A percentile compares a stretch with the other conserved stretches of the same genome.
Conservation (phyloP, 257 asterid species). For the Verbena officinalis region DNA sequence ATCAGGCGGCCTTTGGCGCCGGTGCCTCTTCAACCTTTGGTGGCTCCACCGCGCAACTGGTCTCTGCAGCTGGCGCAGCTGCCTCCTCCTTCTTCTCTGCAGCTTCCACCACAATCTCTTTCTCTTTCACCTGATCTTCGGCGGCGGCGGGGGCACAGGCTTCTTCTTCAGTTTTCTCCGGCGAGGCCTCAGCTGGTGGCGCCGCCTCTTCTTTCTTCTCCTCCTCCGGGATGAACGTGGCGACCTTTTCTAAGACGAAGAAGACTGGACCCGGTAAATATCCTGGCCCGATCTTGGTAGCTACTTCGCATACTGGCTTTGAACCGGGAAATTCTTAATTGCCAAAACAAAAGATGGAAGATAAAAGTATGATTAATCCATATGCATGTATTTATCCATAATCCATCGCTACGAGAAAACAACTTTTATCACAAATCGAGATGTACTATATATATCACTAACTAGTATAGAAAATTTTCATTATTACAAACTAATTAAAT, state of each 20-base stretch:
- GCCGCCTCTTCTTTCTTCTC: constrained; percentile 40
- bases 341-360: background rate
- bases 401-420: no score
- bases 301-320: constrained; percentile 60
- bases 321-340: constrained; percentile 80
- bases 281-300: constrained; percentile 60
- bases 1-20: constrained; percentile 44
- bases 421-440: no score
- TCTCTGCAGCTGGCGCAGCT: constrained; percentile 21
- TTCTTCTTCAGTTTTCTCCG: constrained; percentile 37
- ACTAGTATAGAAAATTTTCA: no score
- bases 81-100: constrained; percentile 42
- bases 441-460: no score
- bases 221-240: constrained; percentile 49
- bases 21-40: constrained; percentile 46
- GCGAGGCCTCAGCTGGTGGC: constrained; percentile 27
- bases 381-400: background rate
- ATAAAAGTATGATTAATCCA: no score
- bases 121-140: constrained; percentile 52
- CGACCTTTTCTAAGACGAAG: constrained; percentile 75
- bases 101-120: constrained; percentile 59
- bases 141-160: constrained; percentile 27
- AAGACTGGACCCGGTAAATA: constrained; percentile 68
- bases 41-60: constrained; percentile 19
- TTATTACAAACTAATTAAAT: no score